Conservation (phyloP, 805 yeast genomes). For the Candida maris region DNA sequence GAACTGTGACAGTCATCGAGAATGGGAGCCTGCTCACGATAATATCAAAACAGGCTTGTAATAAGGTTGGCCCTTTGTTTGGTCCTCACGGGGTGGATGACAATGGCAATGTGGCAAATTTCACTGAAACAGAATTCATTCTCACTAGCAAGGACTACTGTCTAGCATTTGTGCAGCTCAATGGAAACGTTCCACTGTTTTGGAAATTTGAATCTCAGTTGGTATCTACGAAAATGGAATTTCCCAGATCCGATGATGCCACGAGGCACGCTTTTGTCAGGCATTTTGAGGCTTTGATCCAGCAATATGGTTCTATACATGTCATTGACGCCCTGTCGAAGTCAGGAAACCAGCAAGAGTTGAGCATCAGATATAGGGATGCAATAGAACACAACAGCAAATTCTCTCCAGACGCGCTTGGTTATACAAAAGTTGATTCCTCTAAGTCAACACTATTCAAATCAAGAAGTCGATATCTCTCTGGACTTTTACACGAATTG, state of each 20-base stretch:
- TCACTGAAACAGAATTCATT: conserved; percentile 49
- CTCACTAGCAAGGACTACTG: conserved; percentile 39
- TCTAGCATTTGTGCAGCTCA: conserved; percentile 41
- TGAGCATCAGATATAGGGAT: conserved; percentile 37
- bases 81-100: conserved; percentile 61
- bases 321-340: conserved; percentile 47
- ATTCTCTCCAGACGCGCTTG: conserved; percentile 15
- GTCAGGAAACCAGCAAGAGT: conserved; percentile 41
- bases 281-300: conserved; percentile 45
- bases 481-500: conserved; percentile 18
- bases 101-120: conserved; percentile 49
- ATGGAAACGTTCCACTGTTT: conserved; percentile 54
- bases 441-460: conserved; percentile 34
- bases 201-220: conserved; percentile 50
- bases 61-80: conserved; percentile 44
- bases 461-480: conserved; percentile 24
- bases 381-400: conserved; percentile 15
- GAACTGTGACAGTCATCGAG: conserved; percentile 29
- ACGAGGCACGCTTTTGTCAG: conserved; percentile 48
- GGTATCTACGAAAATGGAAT: conserved; percentile 41
- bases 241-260: conserved; percentile 51
- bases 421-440: conserved; percentile 36
- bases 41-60: conserved; percentile 49
- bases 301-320: conserved; percentile 48
- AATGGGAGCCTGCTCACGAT: conserved; percentile 42